A percentile compares a stretch with the other conserved stretches of the same genome.
phyloP scores from a whole-genome alignment of 371 early-diverging fungal genomes.

The Lichtheimia ornata region DNA sequence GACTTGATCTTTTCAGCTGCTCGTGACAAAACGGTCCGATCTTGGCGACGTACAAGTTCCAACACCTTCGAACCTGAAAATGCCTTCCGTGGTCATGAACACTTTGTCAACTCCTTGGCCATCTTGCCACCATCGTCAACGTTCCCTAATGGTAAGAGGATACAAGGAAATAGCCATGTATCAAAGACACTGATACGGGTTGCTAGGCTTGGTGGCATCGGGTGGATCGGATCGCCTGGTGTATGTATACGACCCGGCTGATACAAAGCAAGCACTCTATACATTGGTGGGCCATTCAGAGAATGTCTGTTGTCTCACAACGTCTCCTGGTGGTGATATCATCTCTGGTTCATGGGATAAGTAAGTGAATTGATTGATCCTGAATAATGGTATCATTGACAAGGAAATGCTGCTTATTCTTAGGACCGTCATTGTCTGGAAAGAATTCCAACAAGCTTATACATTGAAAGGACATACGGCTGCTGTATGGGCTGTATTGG shows the following conservation, averaged over 20 bases:
- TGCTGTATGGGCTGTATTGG: slow-evolving; percentile 92
- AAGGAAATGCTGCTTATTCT: neutral
- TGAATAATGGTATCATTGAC: neutral
- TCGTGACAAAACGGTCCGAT: slow-evolving; percentile 72
- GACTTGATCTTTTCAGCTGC: slow-evolving; percentile 77
- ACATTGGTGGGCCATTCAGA: slow-evolving; percentile 85
- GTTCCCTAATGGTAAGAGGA: slow-evolving; percentile 64
- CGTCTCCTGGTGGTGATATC: slow-evolving; percentile 65
- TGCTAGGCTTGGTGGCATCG: slow-evolving; percentile 78
- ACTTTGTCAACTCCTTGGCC: slow-evolving; percentile 84
- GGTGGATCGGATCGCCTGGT: slow-evolving; percentile 87
- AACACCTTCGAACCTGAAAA: slow-evolving; percentile 56
- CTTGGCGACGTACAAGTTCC: slow-evolving; percentile 57
- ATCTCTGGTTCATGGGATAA: slow-evolving; percentile 98
- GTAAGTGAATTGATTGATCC: slow-evolving; percentile 42
- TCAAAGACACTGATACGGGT: neutral
- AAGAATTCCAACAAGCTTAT: slow-evolving; percentile 64
- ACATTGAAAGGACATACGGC: slow-evolving; percentile 82
- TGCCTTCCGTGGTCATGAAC: slow-evolving; percentile 68
- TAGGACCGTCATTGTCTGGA: slow-evolving; percentile 74
- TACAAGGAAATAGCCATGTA: neutral
- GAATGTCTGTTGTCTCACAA: slow-evolving; percentile 82
- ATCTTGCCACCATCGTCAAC: slow-evolving; percentile 56
- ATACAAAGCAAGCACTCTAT: slow-evolving; percentile 60
- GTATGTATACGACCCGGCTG: slow-evolving; percentile 72